phyloP scores from a whole-genome alignment of 768 basidiomycete species.

The Royoungia palumana region DNA sequence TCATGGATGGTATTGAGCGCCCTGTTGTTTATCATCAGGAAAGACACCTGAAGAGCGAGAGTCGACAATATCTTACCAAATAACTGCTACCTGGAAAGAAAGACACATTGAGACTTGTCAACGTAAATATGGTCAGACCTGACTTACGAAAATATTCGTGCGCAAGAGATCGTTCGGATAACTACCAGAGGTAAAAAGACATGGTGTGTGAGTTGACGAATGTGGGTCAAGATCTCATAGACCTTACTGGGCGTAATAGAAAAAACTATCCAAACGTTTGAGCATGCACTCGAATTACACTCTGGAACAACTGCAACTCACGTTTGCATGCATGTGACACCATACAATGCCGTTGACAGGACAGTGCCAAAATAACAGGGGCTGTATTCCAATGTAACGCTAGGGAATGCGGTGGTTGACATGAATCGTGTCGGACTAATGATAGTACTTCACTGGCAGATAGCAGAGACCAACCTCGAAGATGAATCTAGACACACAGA shows the following conservation, averaged over 20 bases:
- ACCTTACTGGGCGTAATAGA: constrained; percentile 7
- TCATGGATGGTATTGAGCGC: constrained; percentile 6
- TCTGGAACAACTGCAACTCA: background rate
- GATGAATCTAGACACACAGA: no score
- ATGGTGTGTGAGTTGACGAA: background rate
- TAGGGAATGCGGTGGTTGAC: no score
- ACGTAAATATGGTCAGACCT: no score
- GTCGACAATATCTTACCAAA: constrained; percentile 1
- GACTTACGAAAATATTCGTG: constrained; percentile 6
- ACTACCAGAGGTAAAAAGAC: background rate
- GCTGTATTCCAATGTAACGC: background rate
- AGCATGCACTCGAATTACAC: background rate
- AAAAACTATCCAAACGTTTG: background rate
- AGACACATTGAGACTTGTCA: background rate
- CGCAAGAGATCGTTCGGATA: constrained; percentile 3
- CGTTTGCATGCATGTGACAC: constrained; percentile 9
- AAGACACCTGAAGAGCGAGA: background rate
- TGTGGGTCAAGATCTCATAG: no score
- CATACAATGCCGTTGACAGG: constrained; percentile 6
- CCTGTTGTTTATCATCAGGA: background rate
- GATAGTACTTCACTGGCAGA: no score
- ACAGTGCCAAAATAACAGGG: background rate
- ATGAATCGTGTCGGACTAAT: no score
- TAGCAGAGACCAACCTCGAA: no score
- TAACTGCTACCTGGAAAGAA: background rate